Base-by-base conservation (phyloP, 768 basidiomycete species). In the Psilocybe cubensis region DNA sequence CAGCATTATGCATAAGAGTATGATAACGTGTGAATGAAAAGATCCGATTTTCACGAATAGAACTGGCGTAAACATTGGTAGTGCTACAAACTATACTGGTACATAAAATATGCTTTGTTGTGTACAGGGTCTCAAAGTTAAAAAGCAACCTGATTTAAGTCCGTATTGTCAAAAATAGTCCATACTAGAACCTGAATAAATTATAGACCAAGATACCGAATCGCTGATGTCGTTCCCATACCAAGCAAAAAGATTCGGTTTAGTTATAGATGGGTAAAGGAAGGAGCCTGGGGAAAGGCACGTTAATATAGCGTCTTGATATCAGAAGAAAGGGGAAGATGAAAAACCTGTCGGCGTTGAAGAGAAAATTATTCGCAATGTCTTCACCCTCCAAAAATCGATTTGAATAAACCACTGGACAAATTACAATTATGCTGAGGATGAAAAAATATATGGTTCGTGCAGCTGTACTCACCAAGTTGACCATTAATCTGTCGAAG, bases 331-430 rank as follows among this genome's bases (percentile, higher is more conserved):
- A 68, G 80, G 57, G 61, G 88, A 88, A 31, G 10, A 12, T 25
- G 44, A 69, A 80, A 57, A 60, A 88, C 90, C 83, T 81, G 67
- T 96, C 95, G 25, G 92, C 84, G 66, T 91, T 92, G 75, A 96
- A 96, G 58, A 97, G 74, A 77, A 97, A 96, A 70, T 98, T 98
- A 62, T 96, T 89, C 5, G 90, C 88, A 1, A 85, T 79, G 68
- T 96, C 94, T 73, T 98, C 96, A n/a, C 85, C 91, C 72, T 98
- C 96, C 58, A 98, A 67, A 76, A 98, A 98, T 10, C 87, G 85
- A 14, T 80, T 91, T 2, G 96, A 87, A 73, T 91, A 91, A 10
- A 92, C 53, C 35, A 98, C 96, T 96, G 31, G 29, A 14, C 3
- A 27, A n/a, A 44, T 23, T 38, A 10, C 21, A 42, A 33, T 57